Evolutionary conservation across 257 asterid genomes (phyloP), one percentile per base, ranked within the genome.

Genomic region (Solanum bulbocastanum): DNA sequence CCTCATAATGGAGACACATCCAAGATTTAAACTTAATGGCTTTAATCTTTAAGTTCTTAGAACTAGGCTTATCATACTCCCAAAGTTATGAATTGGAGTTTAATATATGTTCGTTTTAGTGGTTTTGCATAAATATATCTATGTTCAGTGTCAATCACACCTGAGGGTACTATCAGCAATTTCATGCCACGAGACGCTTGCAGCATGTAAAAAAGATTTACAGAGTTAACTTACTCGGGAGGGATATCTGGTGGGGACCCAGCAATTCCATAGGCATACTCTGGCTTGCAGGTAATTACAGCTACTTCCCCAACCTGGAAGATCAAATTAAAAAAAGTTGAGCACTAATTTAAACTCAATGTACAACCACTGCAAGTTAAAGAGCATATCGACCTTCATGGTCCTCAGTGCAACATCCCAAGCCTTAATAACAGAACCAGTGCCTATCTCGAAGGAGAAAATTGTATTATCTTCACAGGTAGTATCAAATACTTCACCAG

Each of bases 191-290:
- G 52, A 25, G 66, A 79, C 25, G 6, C 40, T 6, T 40, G 14
- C 46, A 18, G 27, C 3, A 15, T 49, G 13, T 9, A 27, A 49
- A 88, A 65, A 37, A 69, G 76, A 56, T 42, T 76, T 30, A 44
- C 25, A 79, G 42, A 27, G 46, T 83, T 39, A 9, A 88, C 71
- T 88, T 95, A 97, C 99, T 95, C 97, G 0, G 99, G 95, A 58
- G 99, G 99, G 11, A 97, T 90, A 88, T 97, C 99, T 35, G 99
- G 99, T 49, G 98, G 99, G 89, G 99, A 97, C 76, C 99, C 99
- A 2, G 94, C 94, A 83, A 95, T 94, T 83, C 99, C 99, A 88
- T 97, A 97, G 68, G 93, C 99, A 91, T 97, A 97, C 32, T 97
- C 99, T 86, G 99, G 98, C 93, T 94, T 93, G 93, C 99, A 96